Conservation (phyloP, 148 eudicot genomes). For the Persicaria maculosa region DNA sequence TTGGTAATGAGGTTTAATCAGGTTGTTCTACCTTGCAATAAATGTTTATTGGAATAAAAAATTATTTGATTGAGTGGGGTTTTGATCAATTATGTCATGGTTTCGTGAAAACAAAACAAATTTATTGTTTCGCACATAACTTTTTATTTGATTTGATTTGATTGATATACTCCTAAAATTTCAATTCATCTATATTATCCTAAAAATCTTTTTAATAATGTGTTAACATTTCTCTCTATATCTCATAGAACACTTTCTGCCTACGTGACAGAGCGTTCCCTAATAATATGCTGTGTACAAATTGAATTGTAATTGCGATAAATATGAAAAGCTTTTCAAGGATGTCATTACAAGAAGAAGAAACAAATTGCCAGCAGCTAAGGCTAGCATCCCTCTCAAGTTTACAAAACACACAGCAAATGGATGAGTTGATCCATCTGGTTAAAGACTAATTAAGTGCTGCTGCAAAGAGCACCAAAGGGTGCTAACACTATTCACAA, state of each 20-base stretch:
- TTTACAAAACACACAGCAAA: not conserved
- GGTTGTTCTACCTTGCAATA: not conserved
- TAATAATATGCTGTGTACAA: not conserved
- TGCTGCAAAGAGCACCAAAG: not conserved
- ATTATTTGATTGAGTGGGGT: not conserved
- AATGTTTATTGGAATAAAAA: no score
- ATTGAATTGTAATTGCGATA: not conserved
- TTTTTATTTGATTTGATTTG: no score
- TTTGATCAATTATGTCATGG: not conserved
- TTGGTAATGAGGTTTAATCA: not conserved
- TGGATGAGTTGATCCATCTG: not conserved
- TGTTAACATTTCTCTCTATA: no score
- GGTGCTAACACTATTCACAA: not conserved
- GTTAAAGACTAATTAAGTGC: not conserved
- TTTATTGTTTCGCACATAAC: no score
- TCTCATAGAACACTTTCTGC: no score
- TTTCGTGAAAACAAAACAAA: no score
- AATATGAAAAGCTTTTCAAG: not conserved
- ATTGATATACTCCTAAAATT: no score
- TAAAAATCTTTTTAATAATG: no score
- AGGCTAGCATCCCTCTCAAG: not conserved
- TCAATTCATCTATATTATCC: no score
- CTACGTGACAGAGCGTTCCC: no score
- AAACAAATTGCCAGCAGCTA: not conserved
- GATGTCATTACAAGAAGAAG: not conserved